A percentile compares a stretch with the other conserved stretches of the same genome.
Evolutionary conservation across 2,329 filamentous ascomycete genomes (phyloP).

Genomic region (Elsinoe necatrix): DNA sequence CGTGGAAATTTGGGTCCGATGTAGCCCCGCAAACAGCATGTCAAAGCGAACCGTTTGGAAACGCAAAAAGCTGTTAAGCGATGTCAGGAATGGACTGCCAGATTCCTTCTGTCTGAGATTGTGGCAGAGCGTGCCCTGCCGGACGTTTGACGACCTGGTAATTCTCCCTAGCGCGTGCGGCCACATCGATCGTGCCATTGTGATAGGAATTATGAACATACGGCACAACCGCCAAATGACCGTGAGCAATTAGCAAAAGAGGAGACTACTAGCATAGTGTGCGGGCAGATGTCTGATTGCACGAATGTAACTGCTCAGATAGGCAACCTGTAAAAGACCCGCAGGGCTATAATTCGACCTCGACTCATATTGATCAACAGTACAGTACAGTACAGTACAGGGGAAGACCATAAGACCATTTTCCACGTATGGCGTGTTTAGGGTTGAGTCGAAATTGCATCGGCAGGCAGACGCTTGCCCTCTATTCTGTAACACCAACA

Average conservation of each 20-base stretch:
- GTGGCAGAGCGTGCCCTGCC: conserved; percentile 3
- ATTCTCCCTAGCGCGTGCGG: conserved; percentile 1
- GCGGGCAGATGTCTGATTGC: background rate
- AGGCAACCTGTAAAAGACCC: background rate
- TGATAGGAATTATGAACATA: background rate
- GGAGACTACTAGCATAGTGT: background rate
- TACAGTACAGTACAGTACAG: background rate
- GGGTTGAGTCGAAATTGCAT: background rate
- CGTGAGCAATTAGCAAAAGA: background rate
- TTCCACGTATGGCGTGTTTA: background rate
- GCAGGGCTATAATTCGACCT: background rate
- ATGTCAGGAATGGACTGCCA: background rate
- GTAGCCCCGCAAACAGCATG: conserved; percentile 2
- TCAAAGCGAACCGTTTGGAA: conserved; percentile 12
- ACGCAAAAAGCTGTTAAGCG: background rate
- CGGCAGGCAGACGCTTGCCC: background rate
- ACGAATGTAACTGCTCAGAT: conserved; percentile 6
- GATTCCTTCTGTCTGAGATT: background rate
- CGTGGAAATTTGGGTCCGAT: conserved; percentile 4
- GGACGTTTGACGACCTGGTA: conserved; percentile 1
- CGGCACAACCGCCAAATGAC: background rate
- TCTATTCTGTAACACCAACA: background rate
- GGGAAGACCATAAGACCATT: conserved; percentile 8
- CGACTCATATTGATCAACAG: background rate
- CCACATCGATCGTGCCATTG: conserved; percentile 8